These are phyloP conservation scores for Verticillium nonalfalfae DNA, from an alignment of 2,329 filamentous ascomycete species.

Conservation along the genomic window DNA sequence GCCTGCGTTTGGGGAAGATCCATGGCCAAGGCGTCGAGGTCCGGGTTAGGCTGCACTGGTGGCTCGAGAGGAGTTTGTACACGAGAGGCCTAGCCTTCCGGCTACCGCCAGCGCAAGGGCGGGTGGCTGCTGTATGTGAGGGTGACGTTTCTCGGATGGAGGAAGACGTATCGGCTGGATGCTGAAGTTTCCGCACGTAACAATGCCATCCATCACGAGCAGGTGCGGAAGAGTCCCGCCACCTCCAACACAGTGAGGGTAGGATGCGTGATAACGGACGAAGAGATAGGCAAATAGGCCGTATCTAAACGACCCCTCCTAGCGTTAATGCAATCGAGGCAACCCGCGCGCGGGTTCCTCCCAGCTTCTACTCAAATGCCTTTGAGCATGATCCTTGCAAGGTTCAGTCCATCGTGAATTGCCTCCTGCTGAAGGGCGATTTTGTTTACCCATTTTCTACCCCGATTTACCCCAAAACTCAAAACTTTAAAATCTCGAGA, in stretches of 20 bases:
- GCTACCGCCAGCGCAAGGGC: neutral
- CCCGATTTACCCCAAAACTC: neutral
- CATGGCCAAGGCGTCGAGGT: conserved; percentile 21
- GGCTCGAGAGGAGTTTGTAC: too few species aligned
- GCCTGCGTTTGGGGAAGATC: conserved; percentile 41
- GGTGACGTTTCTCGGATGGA: too few species aligned
- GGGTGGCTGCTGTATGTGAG: neutral
- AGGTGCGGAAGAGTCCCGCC: neutral
- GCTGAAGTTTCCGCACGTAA: neutral
- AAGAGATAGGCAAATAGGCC: neutral
- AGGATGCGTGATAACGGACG: neutral
- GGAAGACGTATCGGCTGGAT: neutral
- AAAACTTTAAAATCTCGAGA: neutral
- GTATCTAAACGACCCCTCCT: neutral
- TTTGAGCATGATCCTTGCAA: neutral
- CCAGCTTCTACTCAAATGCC: neutral
- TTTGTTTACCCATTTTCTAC: neutral
- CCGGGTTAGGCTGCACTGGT: neutral
- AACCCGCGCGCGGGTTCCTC: neutral
- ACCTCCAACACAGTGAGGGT: neutral
- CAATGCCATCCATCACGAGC: neutral
- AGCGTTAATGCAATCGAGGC: neutral
- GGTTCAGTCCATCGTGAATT: neutral
- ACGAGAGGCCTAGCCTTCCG: neutral
- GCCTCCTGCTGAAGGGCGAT: neutral